A percentile compares a stretch with the other conserved stretches of the same genome.
phyloP scores from a whole-genome alignment of 129 eudicot genomes.

The Artemisia annua region DNA sequence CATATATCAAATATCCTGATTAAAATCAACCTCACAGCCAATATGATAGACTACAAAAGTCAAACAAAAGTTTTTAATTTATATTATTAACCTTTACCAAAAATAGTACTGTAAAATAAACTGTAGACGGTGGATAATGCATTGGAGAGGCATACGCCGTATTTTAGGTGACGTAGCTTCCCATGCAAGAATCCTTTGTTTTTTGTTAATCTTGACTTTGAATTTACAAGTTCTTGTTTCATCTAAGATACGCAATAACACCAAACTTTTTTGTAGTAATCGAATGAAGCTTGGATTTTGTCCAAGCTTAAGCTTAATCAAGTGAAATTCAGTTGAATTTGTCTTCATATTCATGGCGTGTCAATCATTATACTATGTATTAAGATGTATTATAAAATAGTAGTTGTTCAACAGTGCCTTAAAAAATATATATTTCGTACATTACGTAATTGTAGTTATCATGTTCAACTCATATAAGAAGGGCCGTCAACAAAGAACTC shows the following conservation, averaged over 20 bases:
- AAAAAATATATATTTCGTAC: conserved; percentile 2
- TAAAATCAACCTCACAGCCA: not conserved
- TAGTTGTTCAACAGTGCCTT: conserved; percentile 5
- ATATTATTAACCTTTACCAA: not conserved
- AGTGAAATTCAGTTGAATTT: no score
- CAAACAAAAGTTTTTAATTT: conserved; percentile 18
- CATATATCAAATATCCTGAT: not conserved
- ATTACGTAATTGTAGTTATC: not conserved
- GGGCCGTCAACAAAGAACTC: not conserved
- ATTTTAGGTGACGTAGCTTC: conserved; percentile 85
- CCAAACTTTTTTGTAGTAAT: no score
- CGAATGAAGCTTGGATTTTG: no score
- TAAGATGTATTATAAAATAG: not conserved
- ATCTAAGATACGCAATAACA: no score
- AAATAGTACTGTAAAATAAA: not conserved
- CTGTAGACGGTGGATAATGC: conserved; percentile 20
- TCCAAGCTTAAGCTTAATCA: no score
- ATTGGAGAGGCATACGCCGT: conserved; percentile 63
- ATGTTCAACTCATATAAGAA: not conserved
- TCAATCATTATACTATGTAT: no score
- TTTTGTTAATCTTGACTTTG: conserved; percentile 2
- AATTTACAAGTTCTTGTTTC: not conserved
- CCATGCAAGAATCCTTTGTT: conserved; percentile 54
- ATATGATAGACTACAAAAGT: conserved; percentile 14
- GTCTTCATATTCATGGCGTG: no score